phyloP scores from a whole-genome alignment of 345 rosid genomes.

The Viola odorata region DNA sequence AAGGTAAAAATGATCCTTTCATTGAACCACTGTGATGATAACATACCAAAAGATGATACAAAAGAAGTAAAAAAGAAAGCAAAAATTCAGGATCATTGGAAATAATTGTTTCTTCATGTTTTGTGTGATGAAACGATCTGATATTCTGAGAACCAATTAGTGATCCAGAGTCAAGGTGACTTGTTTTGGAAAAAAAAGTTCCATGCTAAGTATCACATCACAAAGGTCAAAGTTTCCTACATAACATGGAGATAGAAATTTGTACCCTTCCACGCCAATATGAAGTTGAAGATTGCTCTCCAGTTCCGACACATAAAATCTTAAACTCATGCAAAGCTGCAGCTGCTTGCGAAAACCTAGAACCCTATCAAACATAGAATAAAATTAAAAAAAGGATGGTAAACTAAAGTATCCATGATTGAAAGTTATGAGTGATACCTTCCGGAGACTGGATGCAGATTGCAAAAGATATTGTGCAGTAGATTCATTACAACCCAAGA shows the following conservation, averaged over 20 bases:
- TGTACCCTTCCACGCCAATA: conserved; percentile 92
- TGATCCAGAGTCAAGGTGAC: neutral
- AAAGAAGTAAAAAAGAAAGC: too few species aligned
- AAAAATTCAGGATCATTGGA: neutral
- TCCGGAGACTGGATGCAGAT: conserved; percentile 87
- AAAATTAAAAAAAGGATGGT: conserved; percentile 10
- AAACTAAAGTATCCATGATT: neutral
- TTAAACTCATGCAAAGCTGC: conserved; percentile 86
- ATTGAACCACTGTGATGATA: too few species aligned
- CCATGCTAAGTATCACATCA: neutral
- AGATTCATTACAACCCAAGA: conserved; percentile 57
- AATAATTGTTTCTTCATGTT: too few species aligned
- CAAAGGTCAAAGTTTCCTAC: neutral
- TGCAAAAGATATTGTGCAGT: conserved; percentile 72
- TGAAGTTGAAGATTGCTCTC: conserved; percentile 38
- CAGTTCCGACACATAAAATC: conserved; percentile 41
- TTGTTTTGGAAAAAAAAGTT: neutral
- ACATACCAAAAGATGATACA: too few species aligned
- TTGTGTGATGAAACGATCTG: too few species aligned
- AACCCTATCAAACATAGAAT: conserved; percentile 48
- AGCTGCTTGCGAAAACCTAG: conserved; percentile 81
- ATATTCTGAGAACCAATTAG: neutral
- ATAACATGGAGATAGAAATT: conserved; percentile 4
- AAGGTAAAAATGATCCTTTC: too few species aligned
- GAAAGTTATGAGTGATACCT: conserved; percentile 41